A percentile compares a stretch with the other conserved stretches of the same genome.
These are phyloP conservation scores for Galerina marginata DNA, from an alignment of 768 basidiomycete species.

Conservation along the genomic window DNA sequence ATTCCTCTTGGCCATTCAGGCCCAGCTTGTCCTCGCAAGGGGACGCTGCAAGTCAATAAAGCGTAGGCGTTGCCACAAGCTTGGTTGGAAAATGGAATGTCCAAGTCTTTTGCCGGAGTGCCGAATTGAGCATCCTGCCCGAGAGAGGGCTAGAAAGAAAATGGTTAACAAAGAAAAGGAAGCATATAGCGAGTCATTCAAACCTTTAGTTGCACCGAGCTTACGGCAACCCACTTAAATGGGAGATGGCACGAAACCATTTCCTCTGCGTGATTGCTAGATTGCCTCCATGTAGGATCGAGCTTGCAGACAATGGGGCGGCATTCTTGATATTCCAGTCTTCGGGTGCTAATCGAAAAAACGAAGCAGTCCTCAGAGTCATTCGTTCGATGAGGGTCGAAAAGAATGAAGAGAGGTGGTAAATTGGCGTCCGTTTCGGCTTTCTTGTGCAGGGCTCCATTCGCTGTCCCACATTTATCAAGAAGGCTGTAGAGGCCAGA, in stretches of 20 bases:
- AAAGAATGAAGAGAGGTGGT: slow-evolving; percentile 78
- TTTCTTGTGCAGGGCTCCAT: slow-evolving; percentile 79
- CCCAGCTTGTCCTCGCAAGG: slow-evolving; percentile 72
- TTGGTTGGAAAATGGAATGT: slow-evolving; percentile 57
- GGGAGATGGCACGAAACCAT: slow-evolving; percentile 64
- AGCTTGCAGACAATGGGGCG: slow-evolving; percentile 80
- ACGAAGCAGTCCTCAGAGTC: slow-evolving; percentile 81
- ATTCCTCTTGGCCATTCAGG: slow-evolving; percentile 75
- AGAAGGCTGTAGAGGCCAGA: slow-evolving; percentile 80
- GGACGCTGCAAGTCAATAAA: slow-evolving; percentile 77
- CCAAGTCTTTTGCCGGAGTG: slow-evolving; percentile 59
- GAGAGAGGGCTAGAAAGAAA: slow-evolving; percentile 51
- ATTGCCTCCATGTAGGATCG: slow-evolving; percentile 80
- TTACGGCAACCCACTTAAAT: slow-evolving; percentile 63
- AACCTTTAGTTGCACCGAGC: slow-evolving; percentile 60
- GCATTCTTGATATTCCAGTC: slow-evolving; percentile 82
- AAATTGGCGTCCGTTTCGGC: slow-evolving; percentile 48
- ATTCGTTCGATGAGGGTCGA: slow-evolving; percentile 86
- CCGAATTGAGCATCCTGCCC: slow-evolving; percentile 66
- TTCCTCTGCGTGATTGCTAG: slow-evolving; percentile 51
- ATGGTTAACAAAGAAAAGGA: slow-evolving; percentile 10
- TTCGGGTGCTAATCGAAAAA: slow-evolving; percentile 78
- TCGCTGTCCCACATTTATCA: slow-evolving; percentile 89
- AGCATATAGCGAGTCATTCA: slow-evolving; percentile 20
- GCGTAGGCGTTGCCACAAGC: slow-evolving; percentile 80